Evolutionary conservation across 805 yeast genomes (phyloP).

Genomic region (Kuraishia ogatae): DNA sequence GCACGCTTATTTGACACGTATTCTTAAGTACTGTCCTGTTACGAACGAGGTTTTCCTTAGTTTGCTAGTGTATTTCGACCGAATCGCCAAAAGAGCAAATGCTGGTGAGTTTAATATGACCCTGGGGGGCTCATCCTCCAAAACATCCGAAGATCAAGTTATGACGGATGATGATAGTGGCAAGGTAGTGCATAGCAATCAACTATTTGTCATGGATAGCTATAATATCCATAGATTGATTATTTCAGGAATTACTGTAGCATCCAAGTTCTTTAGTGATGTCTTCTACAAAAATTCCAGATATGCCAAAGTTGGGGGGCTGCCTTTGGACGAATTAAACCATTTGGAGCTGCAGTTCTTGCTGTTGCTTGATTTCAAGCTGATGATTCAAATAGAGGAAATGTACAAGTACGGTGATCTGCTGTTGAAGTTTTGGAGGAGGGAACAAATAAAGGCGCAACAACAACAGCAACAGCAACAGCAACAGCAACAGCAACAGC

Average conservation of each 20-base stretch:
- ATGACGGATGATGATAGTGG: conserved; percentile 13
- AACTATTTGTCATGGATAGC: conserved; percentile 89
- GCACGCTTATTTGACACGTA: conserved; percentile 82
- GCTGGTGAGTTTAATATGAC: conserved; percentile 25
- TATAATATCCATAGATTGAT: conserved; percentile 91
- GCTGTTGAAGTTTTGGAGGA: conserved; percentile 73
- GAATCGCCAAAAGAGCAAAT: conserved; percentile 82
- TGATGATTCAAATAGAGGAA: conserved; percentile 85
- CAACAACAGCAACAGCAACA: conserved; percentile 9
- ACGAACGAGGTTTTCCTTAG: conserved; percentile 94
- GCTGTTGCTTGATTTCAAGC: conserved; percentile 72
- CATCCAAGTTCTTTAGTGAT: conserved; percentile 90
- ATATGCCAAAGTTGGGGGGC: conserved; percentile 93
- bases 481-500: conserved; percentile 8
- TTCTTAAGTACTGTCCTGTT: conserved; percentile 95
- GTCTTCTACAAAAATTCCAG: conserved; percentile 90
- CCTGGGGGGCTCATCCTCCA: conserved; percentile 3
- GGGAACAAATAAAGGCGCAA: conserved; percentile 42
- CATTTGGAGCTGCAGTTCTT: conserved; percentile 87
- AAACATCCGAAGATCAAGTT: conserved; percentile 1
- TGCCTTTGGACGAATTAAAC: conserved; percentile 87
- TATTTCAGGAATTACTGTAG: conserved; percentile 91
- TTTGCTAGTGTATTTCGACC: conserved; percentile 84
- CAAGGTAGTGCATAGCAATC: conserved; percentile 19
- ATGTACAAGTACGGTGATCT: conserved; percentile 85